Base-by-base conservation (phyloP, 23 red algal species). In the Gracilaria domingensis region DNA sequence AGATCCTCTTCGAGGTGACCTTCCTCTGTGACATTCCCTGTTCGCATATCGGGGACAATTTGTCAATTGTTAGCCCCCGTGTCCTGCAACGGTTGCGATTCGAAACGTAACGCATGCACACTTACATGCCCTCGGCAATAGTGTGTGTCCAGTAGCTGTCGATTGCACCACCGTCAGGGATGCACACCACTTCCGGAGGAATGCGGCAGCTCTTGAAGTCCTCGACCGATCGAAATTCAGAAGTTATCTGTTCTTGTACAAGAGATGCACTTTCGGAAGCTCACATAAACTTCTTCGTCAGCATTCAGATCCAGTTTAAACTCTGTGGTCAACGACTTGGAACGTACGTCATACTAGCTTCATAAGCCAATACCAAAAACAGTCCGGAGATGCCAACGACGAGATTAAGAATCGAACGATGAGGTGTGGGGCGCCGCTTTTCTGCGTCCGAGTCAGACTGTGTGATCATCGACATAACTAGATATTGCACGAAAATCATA, bases 331-430 rank as follows among this genome's bases (percentile, higher is more conserved):
- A 17, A 40, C 8, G 12, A 21, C 9, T 1, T 21, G 21, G 66
- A 72, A 86, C 82, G 4, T 66, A 86, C 82, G 82, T 86, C 82
- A 86, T 86, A n/a, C 56, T 44, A 11, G 82, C 82, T 53, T 86
- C 82, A 23, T 86, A 86, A 26, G 60, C 38, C 55, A 86, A 50
- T 8, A 47, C 57, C 8, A 86, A 40, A 39, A 86, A 86, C 18
- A 86, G 58, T 24, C 82, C 60, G 32, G 24, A 66, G 8, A 71
- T 28, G 9, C 35, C 35, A 37, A 86, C 38, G 12, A 86, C 28
- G 18, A 86, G 49, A 60, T 86, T 86, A 1, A 86, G 82, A 67
- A 86, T 58, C 1, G 51, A 72, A 28, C 82, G 25, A 16, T 86
- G 82, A 12, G 56, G 34, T 70, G 55, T 38, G 1, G 57, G 16